Conservation (phyloP, 345 rosid genomes). For the Rhodamnia argentea region DNA sequence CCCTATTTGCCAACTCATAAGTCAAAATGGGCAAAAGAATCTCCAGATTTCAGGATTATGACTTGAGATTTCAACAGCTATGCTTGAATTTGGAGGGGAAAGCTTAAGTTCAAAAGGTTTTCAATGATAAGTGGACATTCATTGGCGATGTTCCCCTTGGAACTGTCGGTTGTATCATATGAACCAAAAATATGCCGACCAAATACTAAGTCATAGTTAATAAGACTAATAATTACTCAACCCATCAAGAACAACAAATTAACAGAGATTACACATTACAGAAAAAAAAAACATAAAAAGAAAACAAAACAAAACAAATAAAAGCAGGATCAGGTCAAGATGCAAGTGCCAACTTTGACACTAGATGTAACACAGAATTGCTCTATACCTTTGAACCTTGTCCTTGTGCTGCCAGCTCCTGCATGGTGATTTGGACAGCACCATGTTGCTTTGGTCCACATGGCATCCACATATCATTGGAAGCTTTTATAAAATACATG, state of each 20-base stretch:
- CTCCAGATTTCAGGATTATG: neutral
- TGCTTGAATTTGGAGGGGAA: neutral
- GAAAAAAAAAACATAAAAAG: neutral
- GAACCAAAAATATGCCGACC: neutral
- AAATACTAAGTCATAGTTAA: neutral
- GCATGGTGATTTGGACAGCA: conserved; percentile 69
- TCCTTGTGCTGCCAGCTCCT: conserved; percentile 75
- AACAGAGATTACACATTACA: neutral
- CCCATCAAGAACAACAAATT: neutral
- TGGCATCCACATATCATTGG: conserved; percentile 69
- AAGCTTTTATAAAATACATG: conserved; percentile 53
- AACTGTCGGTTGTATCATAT: neutral
- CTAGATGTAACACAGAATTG: neutral
- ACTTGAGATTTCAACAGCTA: neutral
- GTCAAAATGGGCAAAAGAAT: neutral
- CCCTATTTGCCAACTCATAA: neutral
- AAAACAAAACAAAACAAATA: neutral
- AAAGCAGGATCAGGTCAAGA: neutral
- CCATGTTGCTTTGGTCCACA: conserved; percentile 83
- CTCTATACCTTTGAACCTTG: conserved; percentile 51
- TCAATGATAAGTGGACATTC: neutral
- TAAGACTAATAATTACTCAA: neutral
- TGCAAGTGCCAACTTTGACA: neutral
- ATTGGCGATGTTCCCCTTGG: neutral
- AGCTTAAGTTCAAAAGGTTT: neutral